phyloP scores from a whole-genome alignment of 805 yeast species.

The Candida khao-thaluensis region DNA sequence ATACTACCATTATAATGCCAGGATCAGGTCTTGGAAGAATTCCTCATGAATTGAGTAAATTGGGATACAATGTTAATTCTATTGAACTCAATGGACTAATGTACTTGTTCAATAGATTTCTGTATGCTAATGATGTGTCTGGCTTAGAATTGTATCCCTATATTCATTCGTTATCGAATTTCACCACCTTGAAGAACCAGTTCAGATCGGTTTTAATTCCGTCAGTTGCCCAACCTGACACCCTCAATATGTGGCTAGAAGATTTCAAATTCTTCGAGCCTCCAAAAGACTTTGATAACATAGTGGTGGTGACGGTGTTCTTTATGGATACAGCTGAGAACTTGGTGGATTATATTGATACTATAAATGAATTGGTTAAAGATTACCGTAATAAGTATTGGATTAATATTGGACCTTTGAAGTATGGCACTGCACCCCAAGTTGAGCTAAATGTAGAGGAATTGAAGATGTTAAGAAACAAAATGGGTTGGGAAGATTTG shows the following conservation, averaged over 20 bases:
- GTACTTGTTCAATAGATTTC: slow-evolving; percentile 65
- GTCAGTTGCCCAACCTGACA: slow-evolving; percentile 40
- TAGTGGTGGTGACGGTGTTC: slow-evolving; percentile 66
- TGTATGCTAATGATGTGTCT: slow-evolving; percentile 38
- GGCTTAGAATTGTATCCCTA: slow-evolving; percentile 38
- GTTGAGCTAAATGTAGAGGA: slow-evolving; percentile 77
- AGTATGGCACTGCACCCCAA: slow-evolving; percentile 83
- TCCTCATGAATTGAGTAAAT: slow-evolving; percentile 59
- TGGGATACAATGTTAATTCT: slow-evolving; percentile 56
- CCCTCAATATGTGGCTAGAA: slow-evolving; percentile 49
- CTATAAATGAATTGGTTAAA: slow-evolving; percentile 42
- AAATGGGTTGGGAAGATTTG: slow-evolving; percentile 60
- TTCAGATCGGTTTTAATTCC: slow-evolving; percentile 40
- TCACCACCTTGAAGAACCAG: slow-evolving; percentile 48
- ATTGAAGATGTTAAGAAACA: slow-evolving; percentile 47
- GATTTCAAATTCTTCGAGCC: slow-evolving; percentile 60
- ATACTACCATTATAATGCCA: slow-evolving; percentile 66
- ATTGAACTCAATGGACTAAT: slow-evolving; percentile 76
- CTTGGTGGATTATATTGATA: slow-evolving; percentile 68
- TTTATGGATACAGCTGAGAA: slow-evolving; percentile 94
- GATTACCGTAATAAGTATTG: slow-evolving; percentile 54
- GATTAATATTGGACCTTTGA: slow-evolving; percentile 91
- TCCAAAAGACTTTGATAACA: slow-evolving; percentile 34
- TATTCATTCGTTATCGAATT: slow-evolving; percentile 70
- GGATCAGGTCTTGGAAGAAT: slow-evolving; percentile 87